Conservation (phyloP, 169 alveolate genomes). For the Plasmodium berghei region DNA sequence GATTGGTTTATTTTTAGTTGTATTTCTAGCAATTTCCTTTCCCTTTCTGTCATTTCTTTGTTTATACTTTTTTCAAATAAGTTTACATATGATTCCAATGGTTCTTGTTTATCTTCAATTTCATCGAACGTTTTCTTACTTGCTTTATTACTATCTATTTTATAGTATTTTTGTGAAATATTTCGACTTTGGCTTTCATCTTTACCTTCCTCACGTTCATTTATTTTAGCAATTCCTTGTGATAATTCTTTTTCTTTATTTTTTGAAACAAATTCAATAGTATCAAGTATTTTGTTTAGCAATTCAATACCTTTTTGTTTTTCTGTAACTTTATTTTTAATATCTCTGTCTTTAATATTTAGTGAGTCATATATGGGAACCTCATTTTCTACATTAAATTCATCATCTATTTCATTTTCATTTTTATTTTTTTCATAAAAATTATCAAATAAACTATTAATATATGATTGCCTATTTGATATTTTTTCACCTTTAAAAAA, state of each 20-base stretch:
- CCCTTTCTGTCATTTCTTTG: constrained; percentile 52
- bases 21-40: constrained; percentile 21
- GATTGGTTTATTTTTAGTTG: constrained; percentile 64
- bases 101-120: background rate
- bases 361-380: background rate
- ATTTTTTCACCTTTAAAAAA: constrained; percentile 21
- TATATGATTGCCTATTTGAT: constrained; percentile 36
- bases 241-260: background rate
- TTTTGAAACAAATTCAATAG: constrained; percentile 17
- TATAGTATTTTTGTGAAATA: background rate
- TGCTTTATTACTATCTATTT: background rate
- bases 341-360: background rate
- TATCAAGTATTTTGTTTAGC: constrained; percentile 31
- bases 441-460: constrained; percentile 17
- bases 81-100: background rate
- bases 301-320: constrained; percentile 57
- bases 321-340: constrained; percentile 23
- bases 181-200: background rate
- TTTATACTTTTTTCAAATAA: background rate
- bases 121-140: too few relatives aligned
- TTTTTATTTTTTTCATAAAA: background rate
- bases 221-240: background rate
- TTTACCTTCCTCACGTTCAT: background rate
- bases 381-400: background rate
- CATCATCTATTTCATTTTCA: background rate